Conservation (phyloP, 164 flowering plant species). For the Stephania japonica region DNA sequence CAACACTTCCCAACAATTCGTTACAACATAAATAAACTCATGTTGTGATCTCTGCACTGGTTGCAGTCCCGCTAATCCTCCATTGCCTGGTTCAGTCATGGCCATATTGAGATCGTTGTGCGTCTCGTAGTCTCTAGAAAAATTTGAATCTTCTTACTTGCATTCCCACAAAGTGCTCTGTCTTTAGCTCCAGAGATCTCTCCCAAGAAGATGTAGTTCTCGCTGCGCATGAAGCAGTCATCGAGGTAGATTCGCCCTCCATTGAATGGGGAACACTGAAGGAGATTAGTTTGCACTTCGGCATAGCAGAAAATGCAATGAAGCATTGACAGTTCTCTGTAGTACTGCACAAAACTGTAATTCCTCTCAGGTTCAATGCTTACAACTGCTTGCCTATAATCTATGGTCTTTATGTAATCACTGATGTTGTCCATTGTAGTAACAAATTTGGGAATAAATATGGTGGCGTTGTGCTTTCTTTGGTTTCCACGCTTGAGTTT, state of each 20-base stretch:
- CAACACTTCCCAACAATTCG: slow-evolving; percentile 75
- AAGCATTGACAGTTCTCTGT: slow-evolving; percentile 64
- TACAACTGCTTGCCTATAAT: slow-evolving; percentile 44
- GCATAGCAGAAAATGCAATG: slow-evolving; percentile 72
- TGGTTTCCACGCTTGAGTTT: slow-evolving; percentile 28
- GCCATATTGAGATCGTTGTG: slow-evolving; percentile 44
- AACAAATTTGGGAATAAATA: slow-evolving; percentile 61
- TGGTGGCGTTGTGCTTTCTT: slow-evolving; percentile 46
- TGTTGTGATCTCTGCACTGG: slow-evolving; percentile 32
- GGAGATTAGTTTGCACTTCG: slow-evolving; percentile 62
- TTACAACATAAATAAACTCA: slow-evolving; percentile 60
- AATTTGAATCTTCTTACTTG: slow-evolving; percentile 24
- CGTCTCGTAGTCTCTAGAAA: slow-evolving; percentile 41
- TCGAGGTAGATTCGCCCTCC: slow-evolving; percentile 63
- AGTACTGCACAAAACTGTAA: slow-evolving; percentile 78
- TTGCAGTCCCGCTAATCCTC: slow-evolving; percentile 39
- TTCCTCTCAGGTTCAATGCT: slow-evolving; percentile 54
- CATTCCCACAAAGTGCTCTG: slow-evolving; percentile 48
- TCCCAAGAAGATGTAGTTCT: slow-evolving; percentile 55
- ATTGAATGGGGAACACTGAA: slow-evolving; percentile 57
- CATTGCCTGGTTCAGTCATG: slow-evolving; percentile 33
- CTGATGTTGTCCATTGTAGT: slow-evolving; percentile 69
- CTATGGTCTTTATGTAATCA: slow-evolving; percentile 38
- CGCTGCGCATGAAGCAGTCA: slow-evolving; percentile 72
- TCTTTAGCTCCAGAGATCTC: slow-evolving; percentile 59